Evolutionary conservation across 140 eudicot genomes (phyloP), one percentile per base, ranked within the genome.

Genomic region (Senecio squalidus): DNA sequence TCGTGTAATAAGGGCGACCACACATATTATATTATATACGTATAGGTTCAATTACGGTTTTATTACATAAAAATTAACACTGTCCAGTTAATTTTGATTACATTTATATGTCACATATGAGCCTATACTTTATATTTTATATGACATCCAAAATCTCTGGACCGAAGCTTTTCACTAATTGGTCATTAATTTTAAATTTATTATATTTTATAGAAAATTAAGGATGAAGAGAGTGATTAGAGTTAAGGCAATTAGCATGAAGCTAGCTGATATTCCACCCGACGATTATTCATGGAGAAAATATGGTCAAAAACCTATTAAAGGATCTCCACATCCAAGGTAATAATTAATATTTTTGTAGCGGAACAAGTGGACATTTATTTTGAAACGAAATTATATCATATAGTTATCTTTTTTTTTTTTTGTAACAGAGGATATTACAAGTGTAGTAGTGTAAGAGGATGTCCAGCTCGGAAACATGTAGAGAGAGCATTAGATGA

Each of bases 271-370:
- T 66, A 90, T 90, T 41, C 97, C 97, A 41, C 97, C 95, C 0
- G 97, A 90, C 62, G 95, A 90, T 72, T 90, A 85, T 76, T 90
- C 97, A 0, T 90, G 97, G 98, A 76, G 98, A 51, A 91, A 91
- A 34, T 91, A 91, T 62, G 98, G 98, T 38, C 98, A 91, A 50
- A 91, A 91, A 49, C 98, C 95, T 8, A 91, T 91, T 17, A 91
- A 91, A 81, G 98, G 98, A 15, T 91, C 98, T 60, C 98, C 98
- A 29, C 94, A 91, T 72, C 98, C 98, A 8, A 86, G 97, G 97
- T 90, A 85, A 55, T n/a, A 31, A 40, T 21, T 23, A 47, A 49
- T 45, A 2, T 26, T 8, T 36, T 8, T 36, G 4, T 8, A 36
- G 41, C 41, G 13, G n/a, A n/a, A n/a, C n/a, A n/a, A n/a, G n/a